These are phyloP conservation scores for Rhododendron molle DNA, from an alignment of 148 eudicot genomes.

Conservation along the genomic window DNA sequence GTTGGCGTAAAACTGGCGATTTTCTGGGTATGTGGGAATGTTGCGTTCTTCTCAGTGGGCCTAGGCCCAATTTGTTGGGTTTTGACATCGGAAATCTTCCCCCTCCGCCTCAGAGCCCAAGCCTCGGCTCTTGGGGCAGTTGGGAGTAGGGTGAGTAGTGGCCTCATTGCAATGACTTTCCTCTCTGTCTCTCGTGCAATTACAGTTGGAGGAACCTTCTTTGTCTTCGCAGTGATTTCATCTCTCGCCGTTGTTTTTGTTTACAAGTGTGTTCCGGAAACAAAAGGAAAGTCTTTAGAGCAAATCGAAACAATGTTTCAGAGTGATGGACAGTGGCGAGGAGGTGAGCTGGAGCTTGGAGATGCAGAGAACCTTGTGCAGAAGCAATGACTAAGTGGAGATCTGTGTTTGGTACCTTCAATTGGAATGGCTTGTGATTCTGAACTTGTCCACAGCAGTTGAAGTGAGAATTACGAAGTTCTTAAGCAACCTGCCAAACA, in stretches of 20 bases:
- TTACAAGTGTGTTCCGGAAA: slow-evolving; percentile 69
- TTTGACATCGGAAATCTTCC: slow-evolving; percentile 73
- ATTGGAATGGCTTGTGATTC: neutral
- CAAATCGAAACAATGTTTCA: slow-evolving; percentile 68
- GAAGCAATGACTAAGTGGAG: slow-evolving; percentile 13
- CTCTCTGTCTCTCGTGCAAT: slow-evolving; percentile 55
- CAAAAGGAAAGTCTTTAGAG: slow-evolving; percentile 81
- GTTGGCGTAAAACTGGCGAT: slow-evolving; percentile 52
- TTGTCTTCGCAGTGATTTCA: slow-evolving; percentile 60
- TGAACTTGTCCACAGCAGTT: slow-evolving; percentile 6
- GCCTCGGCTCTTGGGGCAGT: slow-evolving; percentile 81
- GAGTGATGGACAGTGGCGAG: slow-evolving; percentile 26
- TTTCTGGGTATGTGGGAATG: slow-evolving; percentile 72
- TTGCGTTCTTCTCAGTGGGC: slow-evolving; percentile 86
- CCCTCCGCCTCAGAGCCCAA: slow-evolving; percentile 79
- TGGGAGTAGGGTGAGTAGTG: slow-evolving; percentile 82
- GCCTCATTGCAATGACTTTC: slow-evolving; percentile 74
- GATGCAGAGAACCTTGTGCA: slow-evolving; percentile 49
- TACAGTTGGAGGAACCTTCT: slow-evolving; percentile 69
- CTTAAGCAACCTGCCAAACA: neutral
- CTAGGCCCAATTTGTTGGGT: slow-evolving; percentile 94
- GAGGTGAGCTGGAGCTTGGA: slow-evolving; percentile 45
- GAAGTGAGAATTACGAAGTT: neutral
- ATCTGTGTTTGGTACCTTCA: slow-evolving; percentile 11
- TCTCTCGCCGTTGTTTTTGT: slow-evolving; percentile 60